These are phyloP conservation scores for Hypomyces rosellus DNA, from an alignment of 2,329 filamentous ascomycete genomes.

Conservation along the genomic window DNA sequence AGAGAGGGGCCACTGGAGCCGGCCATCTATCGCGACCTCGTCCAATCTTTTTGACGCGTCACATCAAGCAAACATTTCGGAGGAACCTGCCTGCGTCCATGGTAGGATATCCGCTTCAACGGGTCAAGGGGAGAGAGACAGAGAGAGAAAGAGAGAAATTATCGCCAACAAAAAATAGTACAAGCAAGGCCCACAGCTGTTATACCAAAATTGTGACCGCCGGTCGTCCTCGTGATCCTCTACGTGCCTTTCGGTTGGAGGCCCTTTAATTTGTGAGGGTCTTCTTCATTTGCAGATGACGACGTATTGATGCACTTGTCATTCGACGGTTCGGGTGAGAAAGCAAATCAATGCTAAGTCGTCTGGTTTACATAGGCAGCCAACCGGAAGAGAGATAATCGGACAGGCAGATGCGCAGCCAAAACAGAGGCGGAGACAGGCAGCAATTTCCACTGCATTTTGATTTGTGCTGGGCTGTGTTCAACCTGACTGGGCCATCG, in stretches of 20 bases:
- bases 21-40: neutral
- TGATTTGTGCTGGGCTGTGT: slow-evolving; percentile 1
- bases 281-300: too few relatives aligned
- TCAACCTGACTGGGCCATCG: too few relatives aligned
- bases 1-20: neutral
- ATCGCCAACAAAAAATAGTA: too few relatives aligned
- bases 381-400: slow-evolving; percentile 1
- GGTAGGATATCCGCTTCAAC: too few relatives aligned
- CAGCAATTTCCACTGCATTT: neutral
- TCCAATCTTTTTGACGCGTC: neutral
- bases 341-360: neutral
- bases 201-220: neutral
- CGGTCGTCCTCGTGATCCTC: neutral
- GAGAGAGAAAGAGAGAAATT: too few relatives aligned
- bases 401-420: neutral
- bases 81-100: too few relatives aligned
- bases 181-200: neutral
- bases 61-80: neutral
- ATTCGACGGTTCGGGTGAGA: neutral
- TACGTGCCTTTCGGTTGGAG: neutral
- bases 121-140: too few relatives aligned
- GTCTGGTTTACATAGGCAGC: neutral
- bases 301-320: too few relatives aligned
- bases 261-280: too few relatives aligned
- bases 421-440: slow-evolving; percentile 4